Percentiles rank a stretch among this genome's conserved stretches.
These are phyloP conservation scores for Penicillium hordei DNA, from an alignment of 2,329 filamentous ascomycete genomes.

Conservation along the genomic window DNA sequence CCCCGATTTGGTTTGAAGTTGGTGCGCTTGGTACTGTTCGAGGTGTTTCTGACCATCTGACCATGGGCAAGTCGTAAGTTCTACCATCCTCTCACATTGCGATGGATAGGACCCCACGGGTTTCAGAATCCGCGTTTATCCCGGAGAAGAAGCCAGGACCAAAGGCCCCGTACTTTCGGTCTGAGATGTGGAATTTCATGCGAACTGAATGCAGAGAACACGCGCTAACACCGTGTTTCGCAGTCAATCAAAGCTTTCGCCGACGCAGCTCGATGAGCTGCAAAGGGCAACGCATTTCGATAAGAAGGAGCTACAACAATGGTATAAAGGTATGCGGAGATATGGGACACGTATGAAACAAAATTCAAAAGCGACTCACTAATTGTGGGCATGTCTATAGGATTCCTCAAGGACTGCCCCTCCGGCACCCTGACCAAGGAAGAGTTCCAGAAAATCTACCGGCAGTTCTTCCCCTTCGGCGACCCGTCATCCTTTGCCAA, in stretches of 20 bases:
- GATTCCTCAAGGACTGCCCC: slow-evolving; percentile 97
- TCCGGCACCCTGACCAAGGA: slow-evolving; percentile 95
- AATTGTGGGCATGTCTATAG: slow-evolving; percentile 55
- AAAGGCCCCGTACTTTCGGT: neutral
- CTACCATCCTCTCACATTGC: slow-evolving; percentile 2
- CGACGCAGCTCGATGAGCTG: slow-evolving; percentile 91
- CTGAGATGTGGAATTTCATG: neutral
- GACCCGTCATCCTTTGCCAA: slow-evolving; percentile 97
- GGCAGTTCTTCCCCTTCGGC: slow-evolving; percentile 98
- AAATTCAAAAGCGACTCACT: slow-evolving; percentile 8
- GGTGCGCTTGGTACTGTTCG: slow-evolving; percentile 6
- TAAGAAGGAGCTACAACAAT: slow-evolving; percentile 99
- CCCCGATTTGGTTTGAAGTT: slow-evolving; percentile 3
- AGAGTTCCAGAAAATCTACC: slow-evolving; percentile 99
- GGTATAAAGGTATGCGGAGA: slow-evolving; percentile 83
- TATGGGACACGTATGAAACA: too few relatives aligned
- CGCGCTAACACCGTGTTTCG: slow-evolving; percentile 1
- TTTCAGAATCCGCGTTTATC: neutral
- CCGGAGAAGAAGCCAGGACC: neutral
- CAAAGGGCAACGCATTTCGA: slow-evolving; percentile 98
- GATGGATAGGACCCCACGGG: neutral
- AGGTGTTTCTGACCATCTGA: slow-evolving; percentile 28
- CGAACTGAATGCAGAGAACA: neutral
- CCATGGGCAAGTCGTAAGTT: slow-evolving; percentile 42
- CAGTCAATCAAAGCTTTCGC: slow-evolving; percentile 97